Percentiles rank a stretch among this genome's conserved stretches.
These are phyloP conservation scores for Paramyrothecium roridum DNA, from an alignment of 2,329 filamentous ascomycete genomes.

Conservation along the genomic window DNA sequence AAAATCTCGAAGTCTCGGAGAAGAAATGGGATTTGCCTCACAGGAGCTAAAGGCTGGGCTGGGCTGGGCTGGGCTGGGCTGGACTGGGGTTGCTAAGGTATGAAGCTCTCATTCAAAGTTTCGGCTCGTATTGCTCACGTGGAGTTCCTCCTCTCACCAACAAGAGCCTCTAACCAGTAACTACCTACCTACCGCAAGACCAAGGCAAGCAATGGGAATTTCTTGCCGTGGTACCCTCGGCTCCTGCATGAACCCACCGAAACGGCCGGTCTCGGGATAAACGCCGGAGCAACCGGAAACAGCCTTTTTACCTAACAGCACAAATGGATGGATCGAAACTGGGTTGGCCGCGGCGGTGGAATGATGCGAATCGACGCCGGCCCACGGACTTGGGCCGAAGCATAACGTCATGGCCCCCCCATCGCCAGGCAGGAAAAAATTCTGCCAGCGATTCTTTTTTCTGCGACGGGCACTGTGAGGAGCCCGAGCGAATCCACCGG, in stretches of 20 bases:
- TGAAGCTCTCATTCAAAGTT: no score
- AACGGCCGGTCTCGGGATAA: background rate
- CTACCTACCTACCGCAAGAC: no score
- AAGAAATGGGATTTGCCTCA: no score
- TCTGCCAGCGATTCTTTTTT: background rate
- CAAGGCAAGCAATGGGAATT: no score
- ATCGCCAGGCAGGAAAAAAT: background rate
- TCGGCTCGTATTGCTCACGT: no score
- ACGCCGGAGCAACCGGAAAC: background rate
- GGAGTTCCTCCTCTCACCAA: no score
- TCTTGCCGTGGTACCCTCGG: background rate
- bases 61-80: no score
- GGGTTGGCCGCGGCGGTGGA: background rate
- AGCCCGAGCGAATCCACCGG: background rate
- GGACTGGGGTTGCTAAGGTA: no score
- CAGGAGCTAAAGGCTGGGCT: no score
- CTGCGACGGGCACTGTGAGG: background rate
- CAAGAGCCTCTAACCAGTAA: no score
- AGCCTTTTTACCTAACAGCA: background rate
- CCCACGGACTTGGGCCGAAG: background rate
- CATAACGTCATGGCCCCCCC: background rate
- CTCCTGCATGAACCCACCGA: background rate
- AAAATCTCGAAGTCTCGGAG: no score
- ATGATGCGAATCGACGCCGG: background rate
- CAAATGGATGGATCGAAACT: background rate